Evolutionary conservation across 2,329 filamentous ascomycete species (phyloP).

Genomic region (Plectosphaerella plurivora): DNA sequence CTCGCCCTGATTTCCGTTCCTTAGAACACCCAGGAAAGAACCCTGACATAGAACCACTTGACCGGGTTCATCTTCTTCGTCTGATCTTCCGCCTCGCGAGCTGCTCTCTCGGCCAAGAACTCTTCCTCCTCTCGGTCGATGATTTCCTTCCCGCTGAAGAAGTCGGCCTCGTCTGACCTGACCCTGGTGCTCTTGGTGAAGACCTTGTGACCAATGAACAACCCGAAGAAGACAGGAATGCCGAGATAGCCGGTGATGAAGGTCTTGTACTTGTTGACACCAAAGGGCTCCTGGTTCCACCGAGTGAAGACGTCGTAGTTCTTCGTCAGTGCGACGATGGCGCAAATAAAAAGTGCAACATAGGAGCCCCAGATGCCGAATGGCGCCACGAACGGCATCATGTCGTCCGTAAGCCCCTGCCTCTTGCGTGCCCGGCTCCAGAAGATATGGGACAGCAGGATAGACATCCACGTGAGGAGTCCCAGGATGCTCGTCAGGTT

Average conservation of each 20-base stretch:
- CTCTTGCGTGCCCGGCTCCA: constrained; percentile 59
- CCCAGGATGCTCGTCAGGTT: constrained; percentile 64
- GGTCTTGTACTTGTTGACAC: neutral
- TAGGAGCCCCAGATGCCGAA: neutral
- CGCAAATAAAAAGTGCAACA: neutral
- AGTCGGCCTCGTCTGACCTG: constrained; percentile 56
- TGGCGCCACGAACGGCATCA: neutral
- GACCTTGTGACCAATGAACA: neutral
- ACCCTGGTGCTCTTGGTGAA: constrained; percentile 37
- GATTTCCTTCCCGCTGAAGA: constrained; percentile 68
- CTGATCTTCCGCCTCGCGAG: too few species aligned
- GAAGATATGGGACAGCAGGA: constrained; percentile 61
- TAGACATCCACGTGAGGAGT: constrained; percentile 61
- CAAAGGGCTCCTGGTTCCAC: neutral
- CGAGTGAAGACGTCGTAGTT: constrained; percentile 50
- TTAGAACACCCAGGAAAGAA: too few species aligned
- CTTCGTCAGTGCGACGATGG: neutral
- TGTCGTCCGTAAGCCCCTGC: constrained; percentile 43
- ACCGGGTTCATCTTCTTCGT: too few species aligned
- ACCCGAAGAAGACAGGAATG: neutral
- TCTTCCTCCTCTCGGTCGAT: constrained; percentile 70
- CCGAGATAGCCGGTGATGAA: neutral
- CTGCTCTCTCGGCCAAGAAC: too few species aligned
- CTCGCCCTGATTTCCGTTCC: too few species aligned
- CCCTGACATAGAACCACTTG: too few species aligned